Base-by-base conservation (phyloP, 805 yeast genomes). In the Teunomyces stri region DNA sequence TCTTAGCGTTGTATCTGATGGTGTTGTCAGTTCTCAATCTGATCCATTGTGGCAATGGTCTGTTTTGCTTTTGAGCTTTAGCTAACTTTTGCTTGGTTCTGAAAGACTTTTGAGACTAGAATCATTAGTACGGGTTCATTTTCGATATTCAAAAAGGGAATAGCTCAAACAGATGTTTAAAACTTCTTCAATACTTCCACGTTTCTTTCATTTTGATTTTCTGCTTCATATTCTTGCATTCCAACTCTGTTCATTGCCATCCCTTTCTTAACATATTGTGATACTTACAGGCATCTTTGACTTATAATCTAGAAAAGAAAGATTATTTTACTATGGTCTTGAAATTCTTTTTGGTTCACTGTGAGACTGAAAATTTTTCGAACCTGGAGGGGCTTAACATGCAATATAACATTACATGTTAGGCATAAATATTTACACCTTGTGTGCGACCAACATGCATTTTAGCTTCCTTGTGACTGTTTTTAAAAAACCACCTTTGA, bases 41-140 rank as follows among this genome's bases (percentile, higher is more conserved):
- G 87, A 92, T 81, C 97, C 97, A 92, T 81, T 91, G 97, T 70
- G 99, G 99, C 77, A 92, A 87, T 75, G 97, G 97, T 85, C 98
- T 89, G 92, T 90, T 92, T 82, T 89, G 96, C 82, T 90, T 92
- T 76, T 84, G 85, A 74, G 96, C 97, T 86, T 94, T 92, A 76
- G 96, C 97, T 78, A 92, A 86, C 85, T 90, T 94, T 83, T 90
- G 94, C 89, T 92, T 92, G 79, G 87, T 88, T 78, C 80, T 89
- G 85, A 94, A 89, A 68, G 96, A 82, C 82, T 92, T 92, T 81
- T 91, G 91, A 73, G 94, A 85, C 92, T 86, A 65, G 44, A 59
- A 37, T 6, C 43, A 66, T 64, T 64, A 68, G 75, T 71, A 66
- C 25, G 6, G 33, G 43, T 37, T 37, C 40, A n/a, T 10, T 22